A percentile compares a stretch with the other conserved stretches of the same genome.
phyloP scores from a whole-genome alignment of 108 stramenopile genomes.

The Fragilaria radians region DNA sequence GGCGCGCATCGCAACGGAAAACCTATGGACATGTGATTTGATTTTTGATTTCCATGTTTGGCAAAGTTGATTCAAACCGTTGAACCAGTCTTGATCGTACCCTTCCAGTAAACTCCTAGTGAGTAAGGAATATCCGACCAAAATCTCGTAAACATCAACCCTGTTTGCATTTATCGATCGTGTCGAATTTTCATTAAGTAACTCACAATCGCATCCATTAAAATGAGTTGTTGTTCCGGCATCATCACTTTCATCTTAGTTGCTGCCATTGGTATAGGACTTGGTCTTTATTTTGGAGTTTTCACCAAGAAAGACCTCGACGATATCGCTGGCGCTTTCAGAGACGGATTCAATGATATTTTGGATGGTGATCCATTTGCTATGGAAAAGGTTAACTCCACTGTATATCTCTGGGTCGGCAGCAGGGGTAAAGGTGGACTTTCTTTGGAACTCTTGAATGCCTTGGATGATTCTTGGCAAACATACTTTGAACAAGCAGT shows the following conservation, averaged over 20 bases:
- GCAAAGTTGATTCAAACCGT: no score
- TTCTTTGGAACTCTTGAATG: constrained; percentile 40
- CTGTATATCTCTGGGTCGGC: background rate
- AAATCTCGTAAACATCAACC: no score
- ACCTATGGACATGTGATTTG: no score
- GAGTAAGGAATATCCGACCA: no score
- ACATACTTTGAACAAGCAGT: constrained; percentile 40
- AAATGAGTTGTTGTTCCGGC: no score
- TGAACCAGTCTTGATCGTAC: no score
- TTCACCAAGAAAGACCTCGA: background rate
- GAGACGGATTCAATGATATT: background rate
- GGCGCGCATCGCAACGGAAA: no score
- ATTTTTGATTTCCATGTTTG: no score
- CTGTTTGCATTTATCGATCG: no score
- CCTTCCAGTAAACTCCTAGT: no score
- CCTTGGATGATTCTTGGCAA: constrained; percentile 58
- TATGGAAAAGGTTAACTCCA: background rate
- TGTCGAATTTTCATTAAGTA: no score
- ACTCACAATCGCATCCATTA: no score
- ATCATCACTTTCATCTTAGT: background rate
- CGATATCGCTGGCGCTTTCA: background rate
- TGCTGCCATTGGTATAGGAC: background rate
- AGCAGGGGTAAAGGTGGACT: constrained; percentile 38
- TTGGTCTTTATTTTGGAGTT: background rate
- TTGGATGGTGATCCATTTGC: background rate